Evolutionary conservation across 441 rosid genomes (phyloP), one percentile per base, ranked within the genome.

Genomic region (Dalechampia spathulata): DNA sequence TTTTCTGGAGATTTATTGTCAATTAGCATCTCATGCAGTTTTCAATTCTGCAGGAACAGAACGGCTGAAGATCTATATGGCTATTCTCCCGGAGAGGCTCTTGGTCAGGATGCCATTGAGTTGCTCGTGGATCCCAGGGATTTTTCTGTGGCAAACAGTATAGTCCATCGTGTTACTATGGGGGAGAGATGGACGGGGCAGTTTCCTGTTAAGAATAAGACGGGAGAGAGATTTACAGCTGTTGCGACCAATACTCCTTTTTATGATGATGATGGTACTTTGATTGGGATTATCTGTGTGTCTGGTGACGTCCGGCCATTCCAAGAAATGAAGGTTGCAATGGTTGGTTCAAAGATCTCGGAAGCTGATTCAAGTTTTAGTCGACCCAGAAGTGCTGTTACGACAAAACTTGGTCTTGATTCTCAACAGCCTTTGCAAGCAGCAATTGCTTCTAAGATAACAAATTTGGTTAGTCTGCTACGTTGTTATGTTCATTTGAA

Each of bases 101-200:
- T 88, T 11, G 95, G 95, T 42, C 69, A 69, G 75, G 79, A 81
- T 63, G 89, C 74, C 19, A 52, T 86, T 68, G 83, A 78, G 64
- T 72, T 88, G 60, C 74, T 92, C 51, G 62, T 75, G 16, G 96
- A 83, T 74, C 65, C 80, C 49, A 71, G 64, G 49, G 87, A 88
- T 69, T 70, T 57, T 62, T 57, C 41, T 0, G 52, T 80, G 16
- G 96, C 82, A 0, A 71, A 71, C 43, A 57, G 57, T 49, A 78
- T 92, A 28, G 69, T 84, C 38, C 56, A 65, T 11, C 79, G 83
- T 9, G 78, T 83, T 22, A 63, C 44, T 5, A 52, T 47, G 74
- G 98, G 98, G 50, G 94, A 86, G 77, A 74, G 72, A 52, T 92
- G 96, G 96, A 78, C 83, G 0, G 98, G 98, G 17, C 85, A 79